Base-by-base conservation (phyloP, 148 eudicot species). In the Mesembryanthemum crystallinum region DNA sequence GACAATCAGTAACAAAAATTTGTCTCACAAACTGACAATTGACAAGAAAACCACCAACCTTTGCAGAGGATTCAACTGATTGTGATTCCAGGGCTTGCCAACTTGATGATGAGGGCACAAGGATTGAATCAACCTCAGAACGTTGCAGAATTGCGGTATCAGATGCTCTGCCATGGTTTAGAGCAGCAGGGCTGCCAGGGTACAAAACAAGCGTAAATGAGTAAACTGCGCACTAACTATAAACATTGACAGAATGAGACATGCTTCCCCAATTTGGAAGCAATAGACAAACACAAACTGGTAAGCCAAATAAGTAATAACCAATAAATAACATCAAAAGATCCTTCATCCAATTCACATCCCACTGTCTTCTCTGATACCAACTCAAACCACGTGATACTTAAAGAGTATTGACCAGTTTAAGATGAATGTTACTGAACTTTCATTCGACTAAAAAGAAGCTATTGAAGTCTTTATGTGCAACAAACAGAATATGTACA, bases 11-110 rank as follows among this genome's bases (percentile, higher is more conserved):
- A 28, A 54, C 52, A 21, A 7, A 65, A n/a, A n/a, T 57, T 64
- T 64, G 58, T n/a, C 0, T 13, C 35, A 29, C 57, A 25, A 24
- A 0, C 24, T 12, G 73, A 5, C 18, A 66, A 23, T 15, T 47
- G 57, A 68, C 5, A 35, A 47, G 25, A 43, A 14, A 47, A 59
- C 18, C 52, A 73, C 86, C 67, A 39, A 90, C 91, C 88, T 90
- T 87, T 14, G 77, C 77, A 82, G 87, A 64, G 33, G 86, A 71
- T 79, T 88, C 97, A 67, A 51, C 67, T 51, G 87, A 69, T 45
- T 75, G 94, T 59, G 84, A 65, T 61, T 92, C 99, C 68, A 90
- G 76, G 45, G 86, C 76, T 66, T 90, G 74, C 15, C 45, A 42
- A 75, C 79, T 71, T n/a, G 87, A 80, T 42, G 88, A 80, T 64